Percentiles rank a stretch among this genome's conserved stretches.
These are phyloP conservation scores for Ogataea saltuana DNA, from an alignment of 805 yeast species.

Conservation along the genomic window DNA sequence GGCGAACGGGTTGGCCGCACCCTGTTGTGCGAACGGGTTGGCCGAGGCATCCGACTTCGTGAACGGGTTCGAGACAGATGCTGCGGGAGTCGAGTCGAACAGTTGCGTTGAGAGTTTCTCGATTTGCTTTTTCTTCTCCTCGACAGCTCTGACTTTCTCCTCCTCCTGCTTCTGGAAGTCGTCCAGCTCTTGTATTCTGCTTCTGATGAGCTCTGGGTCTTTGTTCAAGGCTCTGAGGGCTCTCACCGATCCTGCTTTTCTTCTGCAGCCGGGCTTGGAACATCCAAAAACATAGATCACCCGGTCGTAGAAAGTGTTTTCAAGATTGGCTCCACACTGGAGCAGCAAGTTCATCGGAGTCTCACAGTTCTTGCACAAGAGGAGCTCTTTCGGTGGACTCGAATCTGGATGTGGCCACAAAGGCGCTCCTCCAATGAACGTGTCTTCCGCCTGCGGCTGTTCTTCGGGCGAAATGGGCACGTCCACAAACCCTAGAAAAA, in stretches of 20 bases:
- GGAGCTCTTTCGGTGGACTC: constrained; percentile 51
- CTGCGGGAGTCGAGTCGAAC: constrained; percentile 32
- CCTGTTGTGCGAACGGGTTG: constrained; percentile 18
- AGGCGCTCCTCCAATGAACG: constrained; percentile 81
- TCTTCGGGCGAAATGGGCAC: constrained; percentile 53
- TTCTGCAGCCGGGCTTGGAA: constrained; percentile 58
- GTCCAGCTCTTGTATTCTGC: constrained; percentile 40
- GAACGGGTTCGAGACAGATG: constrained; percentile 29
- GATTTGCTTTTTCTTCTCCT: constrained; percentile 42
- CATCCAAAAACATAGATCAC: constrained; percentile 82
- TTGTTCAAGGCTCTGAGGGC: constrained; percentile 75
- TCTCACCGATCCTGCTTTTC: constrained; percentile 68
- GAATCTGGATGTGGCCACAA: constrained; percentile 67
- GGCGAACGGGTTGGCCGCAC: constrained; percentile 6
- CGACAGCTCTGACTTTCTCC: constrained; percentile 46
- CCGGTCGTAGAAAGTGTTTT: constrained; percentile 72
- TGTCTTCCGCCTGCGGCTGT: constrained; percentile 54
- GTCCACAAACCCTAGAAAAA: constrained; percentile 66
- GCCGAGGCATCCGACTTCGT: constrained; percentile 25
- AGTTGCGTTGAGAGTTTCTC: constrained; percentile 45
- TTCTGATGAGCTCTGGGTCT: constrained; percentile 50
- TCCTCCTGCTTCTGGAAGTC: constrained; percentile 42
- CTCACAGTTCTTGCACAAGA: constrained; percentile 68
- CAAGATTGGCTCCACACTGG: constrained; percentile 82
- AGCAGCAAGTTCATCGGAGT: constrained; percentile 62